Evolutionary conservation across 371 early-diverging fungal species (phyloP).

Genomic region (Mortierella polycephala): DNA sequence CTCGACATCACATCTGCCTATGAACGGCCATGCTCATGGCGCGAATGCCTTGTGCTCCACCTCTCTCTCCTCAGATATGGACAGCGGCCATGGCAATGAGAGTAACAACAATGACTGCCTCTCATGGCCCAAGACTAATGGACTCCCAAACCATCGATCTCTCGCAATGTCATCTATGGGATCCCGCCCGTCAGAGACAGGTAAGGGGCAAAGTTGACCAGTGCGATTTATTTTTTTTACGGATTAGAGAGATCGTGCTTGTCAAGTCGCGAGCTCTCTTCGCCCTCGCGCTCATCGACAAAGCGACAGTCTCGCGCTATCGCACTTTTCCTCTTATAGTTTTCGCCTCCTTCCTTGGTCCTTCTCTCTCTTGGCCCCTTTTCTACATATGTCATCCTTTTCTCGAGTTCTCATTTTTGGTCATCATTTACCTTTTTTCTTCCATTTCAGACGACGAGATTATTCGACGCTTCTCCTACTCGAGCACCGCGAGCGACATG

Average conservation of each 20-base stretch:
- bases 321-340: conserved; percentile 5
- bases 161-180: neutral
- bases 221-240: neutral
- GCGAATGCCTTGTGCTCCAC: no score
- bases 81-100: neutral
- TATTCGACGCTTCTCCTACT: conserved; percentile 23
- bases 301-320: conserved; percentile 14
- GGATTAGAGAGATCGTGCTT: neutral
- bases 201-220: no score
- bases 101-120: neutral
- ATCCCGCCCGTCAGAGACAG: no score
- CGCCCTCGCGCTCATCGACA: neutral
- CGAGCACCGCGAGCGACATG: conserved; percentile 24
- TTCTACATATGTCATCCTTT: neutral
- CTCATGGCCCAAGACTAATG: conserved; percentile 12
- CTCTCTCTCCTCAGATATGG: neutral
- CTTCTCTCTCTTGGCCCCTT: neutral
- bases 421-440: neutral
- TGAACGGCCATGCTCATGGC: no score
- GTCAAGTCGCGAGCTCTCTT: neutral
- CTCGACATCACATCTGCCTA: no score
- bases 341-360: neutral
- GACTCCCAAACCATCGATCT: conserved; percentile 5
- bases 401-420: conserved; percentile 1
- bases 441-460: conserved; percentile 16